Conservation (phyloP, 2,329 filamentous ascomycete species). For the Exserohilum turcica region DNA sequence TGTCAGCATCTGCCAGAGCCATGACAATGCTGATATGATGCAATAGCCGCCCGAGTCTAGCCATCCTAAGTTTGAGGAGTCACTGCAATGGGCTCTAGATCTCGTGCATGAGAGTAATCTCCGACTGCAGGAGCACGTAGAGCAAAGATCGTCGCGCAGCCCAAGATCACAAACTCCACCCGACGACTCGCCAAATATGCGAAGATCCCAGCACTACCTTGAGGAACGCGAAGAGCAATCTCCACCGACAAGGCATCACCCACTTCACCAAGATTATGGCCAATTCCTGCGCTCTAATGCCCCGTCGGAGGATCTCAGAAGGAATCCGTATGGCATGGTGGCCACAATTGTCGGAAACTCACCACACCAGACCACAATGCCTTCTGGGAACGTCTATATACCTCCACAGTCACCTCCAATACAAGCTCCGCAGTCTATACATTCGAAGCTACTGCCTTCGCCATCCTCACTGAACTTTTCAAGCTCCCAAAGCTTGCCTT, state of each 20-base stretch:
- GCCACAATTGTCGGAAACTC: conserved; percentile 22
- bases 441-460: conserved; percentile 35
- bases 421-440: conserved; percentile 30
- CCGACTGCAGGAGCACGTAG: conserved; percentile 23
- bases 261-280: conserved; percentile 19
- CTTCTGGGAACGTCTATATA: conserved; percentile 52
- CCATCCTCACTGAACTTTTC: conserved; percentile 39
- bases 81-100: conserved; percentile 32
- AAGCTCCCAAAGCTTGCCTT: conserved; percentile 23
- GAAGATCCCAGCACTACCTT: conserved; percentile 28
- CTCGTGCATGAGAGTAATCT: conserved; percentile 31
- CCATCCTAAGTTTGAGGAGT: conserved; percentile 17
- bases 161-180: conserved; percentile 18
- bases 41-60: conserved; percentile 23
- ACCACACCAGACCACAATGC: conserved; percentile 43
- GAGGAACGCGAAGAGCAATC: conserved; percentile 32
- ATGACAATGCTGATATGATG: conserved; percentile 13
- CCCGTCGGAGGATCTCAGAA: conserved; percentile 26
- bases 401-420: conserved; percentile 35
- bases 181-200: conserved; percentile 26
- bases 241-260: conserved; percentile 21
- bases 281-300: conserved; percentile 17
- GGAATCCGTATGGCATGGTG: conserved; percentile 25
- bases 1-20: neutral
- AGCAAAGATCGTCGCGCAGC: conserved; percentile 15